Conservation (phyloP, 2,329 filamentous ascomycete genomes). For the Exophiala sp. region DNA sequence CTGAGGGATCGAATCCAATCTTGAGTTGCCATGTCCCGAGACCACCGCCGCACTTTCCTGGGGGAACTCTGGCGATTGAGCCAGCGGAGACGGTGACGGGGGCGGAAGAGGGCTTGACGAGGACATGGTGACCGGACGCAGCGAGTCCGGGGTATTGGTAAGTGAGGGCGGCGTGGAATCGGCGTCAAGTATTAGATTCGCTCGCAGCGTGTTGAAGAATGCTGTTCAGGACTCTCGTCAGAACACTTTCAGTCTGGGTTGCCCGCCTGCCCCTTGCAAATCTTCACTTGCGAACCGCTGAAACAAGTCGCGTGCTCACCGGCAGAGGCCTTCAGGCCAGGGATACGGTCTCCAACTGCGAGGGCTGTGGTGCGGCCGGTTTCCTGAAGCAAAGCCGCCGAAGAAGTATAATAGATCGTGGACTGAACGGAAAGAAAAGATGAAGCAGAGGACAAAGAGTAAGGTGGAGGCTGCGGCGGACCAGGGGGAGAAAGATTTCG, state of each 20-base stretch:
- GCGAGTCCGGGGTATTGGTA: conserved; percentile 56
- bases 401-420: conserved; percentile 14
- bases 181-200: conserved; percentile 65
- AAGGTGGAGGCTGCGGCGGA: conserved; percentile 13
- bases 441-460: conserved; percentile 18
- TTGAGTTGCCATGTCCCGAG: conserved; percentile 4
- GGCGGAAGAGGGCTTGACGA: conserved; percentile 37
- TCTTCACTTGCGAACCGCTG: not conserved
- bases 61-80: conserved; percentile 2
- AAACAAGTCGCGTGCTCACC: conserved; percentile 26
- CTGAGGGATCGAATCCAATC: conserved; percentile 31
- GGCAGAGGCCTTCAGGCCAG: conserved; percentile 32
- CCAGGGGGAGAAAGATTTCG: conserved; percentile 23
- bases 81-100: conserved; percentile 35
- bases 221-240: conserved; percentile 45
- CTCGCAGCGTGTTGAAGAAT: conserved; percentile 75
- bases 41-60: conserved; percentile 5
- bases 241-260: conserved; percentile 6
- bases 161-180: conserved; percentile 57
- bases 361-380: conserved; percentile 21
- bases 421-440: conserved; percentile 23
- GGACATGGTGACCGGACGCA: conserved; percentile 45
- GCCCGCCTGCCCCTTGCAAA: not conserved
- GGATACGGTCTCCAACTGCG: conserved; percentile 32
- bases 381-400: conserved; percentile 19